Base-by-base conservation (phyloP, 352 stramenopile genomes). In the Achlya hypogyna region DNA sequence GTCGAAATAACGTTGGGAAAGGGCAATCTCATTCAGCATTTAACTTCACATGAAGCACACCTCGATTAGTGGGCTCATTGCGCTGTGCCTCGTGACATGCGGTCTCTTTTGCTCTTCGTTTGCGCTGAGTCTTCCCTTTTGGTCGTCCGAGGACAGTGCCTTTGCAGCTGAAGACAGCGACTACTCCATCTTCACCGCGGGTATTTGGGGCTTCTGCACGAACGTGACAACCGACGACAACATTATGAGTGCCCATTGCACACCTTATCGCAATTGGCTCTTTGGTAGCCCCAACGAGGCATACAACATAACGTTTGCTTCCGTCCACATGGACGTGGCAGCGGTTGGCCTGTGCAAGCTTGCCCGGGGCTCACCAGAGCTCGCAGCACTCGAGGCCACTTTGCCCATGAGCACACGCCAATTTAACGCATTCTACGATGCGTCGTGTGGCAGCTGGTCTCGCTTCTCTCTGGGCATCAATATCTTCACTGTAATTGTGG, bases 141-240 rank as follows among this genome's bases (percentile, higher is more conserved):
- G 49, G 49, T 6, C 49, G 16, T 34, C 49, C 23, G 16, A 6
- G 29, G 49, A 54, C 23, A 16, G 49, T 16, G 49, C 14, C 49
- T 54, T 14, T 42, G 6, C 34, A 14, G 14, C 34, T 42, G 6
- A n/a, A 14, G 49, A 34, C 29, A 16, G 16, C 29, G 49, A 54
- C 29, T 54, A 54, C 29, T 28, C 23, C 6, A 34, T 54, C 6
- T 54, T 54, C 16, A 16, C 49, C 6, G 49, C 49, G 6, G 49
- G 49, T 16, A 54, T 54, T 54, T 54, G 49, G 49, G 49, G 49
- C 23, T 54, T 54, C 29, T 54, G 49, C 49, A 54, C 49, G 6
- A 16, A 54, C 16, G 16, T 54, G 6, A 34, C 16, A 6, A 54
- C 49, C 6, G 29, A 34, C 29, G 49, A 54, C 29, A 34, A 54